These are phyloP conservation scores for Calonectria pteridis DNA, from an alignment of 2,329 filamentous ascomycete genomes.

Conservation along the genomic window DNA sequence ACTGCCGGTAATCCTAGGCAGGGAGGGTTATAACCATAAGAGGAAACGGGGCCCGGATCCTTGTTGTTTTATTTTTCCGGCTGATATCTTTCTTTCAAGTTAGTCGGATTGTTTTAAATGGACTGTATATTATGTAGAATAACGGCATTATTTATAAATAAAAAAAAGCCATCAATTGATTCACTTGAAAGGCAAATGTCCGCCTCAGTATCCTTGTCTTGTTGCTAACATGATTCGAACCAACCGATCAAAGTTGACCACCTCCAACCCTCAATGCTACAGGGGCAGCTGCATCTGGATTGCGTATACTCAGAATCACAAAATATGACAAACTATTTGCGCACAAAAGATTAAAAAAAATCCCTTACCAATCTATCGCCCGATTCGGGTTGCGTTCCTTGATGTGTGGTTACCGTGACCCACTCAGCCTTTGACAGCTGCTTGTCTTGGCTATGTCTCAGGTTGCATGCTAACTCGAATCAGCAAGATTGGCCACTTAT, in stretches of 20 bases:
- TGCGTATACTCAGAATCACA: background rate
- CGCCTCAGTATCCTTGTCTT: rapidly evolving
- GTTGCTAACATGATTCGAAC: background rate
- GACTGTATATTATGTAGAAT: background rate
- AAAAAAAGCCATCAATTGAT: background rate
- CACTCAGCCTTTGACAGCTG: background rate
- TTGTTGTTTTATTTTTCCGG: background rate
- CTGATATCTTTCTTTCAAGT: background rate
- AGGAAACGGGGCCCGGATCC: background rate
- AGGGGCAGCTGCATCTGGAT: background rate
- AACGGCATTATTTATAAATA: too few relatives aligned
- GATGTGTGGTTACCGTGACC: background rate
- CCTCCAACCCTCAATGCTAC: background rate
- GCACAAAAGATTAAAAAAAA: background rate
- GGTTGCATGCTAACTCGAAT: background rate
- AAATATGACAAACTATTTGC: background rate
- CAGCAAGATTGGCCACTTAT: background rate
- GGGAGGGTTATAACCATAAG: background rate
- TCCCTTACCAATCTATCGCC: background rate
- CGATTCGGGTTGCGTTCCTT: background rate
- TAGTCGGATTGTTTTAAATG: background rate
- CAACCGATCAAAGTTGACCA: background rate
- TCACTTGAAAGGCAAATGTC: background rate
- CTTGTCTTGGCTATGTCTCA: background rate
- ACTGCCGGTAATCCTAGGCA: background rate